phyloP scores from a whole-genome alignment of 164 flowering plant species.

The Umbellularia californica region DNA sequence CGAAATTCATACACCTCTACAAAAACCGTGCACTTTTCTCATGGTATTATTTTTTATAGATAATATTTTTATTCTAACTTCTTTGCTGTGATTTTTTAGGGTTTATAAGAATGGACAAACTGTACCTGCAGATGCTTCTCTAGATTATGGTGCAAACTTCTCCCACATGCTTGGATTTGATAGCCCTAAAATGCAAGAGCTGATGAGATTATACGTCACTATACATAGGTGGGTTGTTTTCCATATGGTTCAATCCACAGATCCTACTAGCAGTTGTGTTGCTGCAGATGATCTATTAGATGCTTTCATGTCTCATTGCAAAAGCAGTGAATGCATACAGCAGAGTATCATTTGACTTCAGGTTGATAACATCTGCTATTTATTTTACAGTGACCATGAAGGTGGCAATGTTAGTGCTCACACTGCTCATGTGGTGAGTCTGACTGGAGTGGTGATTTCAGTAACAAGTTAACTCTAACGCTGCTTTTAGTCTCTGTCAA shows the following conservation, averaged over 20 bases:
- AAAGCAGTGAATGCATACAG: too few relatives aligned
- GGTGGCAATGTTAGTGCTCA: slow-evolving; percentile 99
- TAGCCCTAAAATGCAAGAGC: slow-evolving; percentile 83
- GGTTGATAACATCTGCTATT: neutral
- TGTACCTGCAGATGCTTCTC: slow-evolving; percentile 60
- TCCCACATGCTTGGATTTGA: slow-evolving; percentile 97
- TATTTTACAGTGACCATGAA: slow-evolving; percentile 87
- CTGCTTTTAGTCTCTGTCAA: too few relatives aligned
- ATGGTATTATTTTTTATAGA: neutral
- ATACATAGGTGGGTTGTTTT: slow-evolving; percentile 63
- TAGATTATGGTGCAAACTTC: slow-evolving; percentile 95
- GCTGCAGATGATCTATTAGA: neutral
- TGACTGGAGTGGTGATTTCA: neutral
- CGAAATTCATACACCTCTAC: too few relatives aligned
- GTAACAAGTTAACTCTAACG: too few relatives aligned
- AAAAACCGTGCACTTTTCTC: too few relatives aligned
- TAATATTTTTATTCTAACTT: neutral
- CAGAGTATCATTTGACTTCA: too few relatives aligned
- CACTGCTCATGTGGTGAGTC: slow-evolving; percentile 89
- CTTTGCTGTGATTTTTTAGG: slow-evolving; percentile 35
- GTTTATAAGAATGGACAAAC: slow-evolving; percentile 69
- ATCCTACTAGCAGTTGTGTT: neutral
- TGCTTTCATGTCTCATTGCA: too few relatives aligned
- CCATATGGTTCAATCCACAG: neutral
- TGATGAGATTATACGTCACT: slow-evolving; percentile 95